Percentiles rank a stretch among this genome's conserved stretches.
Evolutionary conservation across 2,329 filamentous ascomycete genomes (phyloP).

Genomic region (Didymella pomorum): DNA sequence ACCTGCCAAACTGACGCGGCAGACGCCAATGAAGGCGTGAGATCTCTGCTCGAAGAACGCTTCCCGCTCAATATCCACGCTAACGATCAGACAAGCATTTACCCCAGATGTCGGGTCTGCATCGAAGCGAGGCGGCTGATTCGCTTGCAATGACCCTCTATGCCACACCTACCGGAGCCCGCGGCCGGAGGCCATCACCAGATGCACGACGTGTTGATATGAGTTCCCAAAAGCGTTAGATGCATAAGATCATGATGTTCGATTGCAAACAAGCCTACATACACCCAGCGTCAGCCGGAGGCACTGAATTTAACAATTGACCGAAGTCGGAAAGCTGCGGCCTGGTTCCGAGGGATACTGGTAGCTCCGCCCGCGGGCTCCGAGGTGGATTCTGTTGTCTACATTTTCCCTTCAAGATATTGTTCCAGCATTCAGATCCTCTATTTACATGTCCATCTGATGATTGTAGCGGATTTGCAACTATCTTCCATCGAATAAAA

Average conservation of each 20-base stretch:
- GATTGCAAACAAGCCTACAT: background rate
- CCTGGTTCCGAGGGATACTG: slow-evolving; percentile 2
- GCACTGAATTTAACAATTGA: background rate
- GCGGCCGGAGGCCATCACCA: background rate
- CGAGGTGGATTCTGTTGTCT: background rate
- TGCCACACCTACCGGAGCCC: background rate
- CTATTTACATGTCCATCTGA: background rate
- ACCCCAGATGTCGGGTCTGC: background rate
- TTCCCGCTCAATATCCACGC: background rate
- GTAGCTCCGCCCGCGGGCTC: slow-evolving; percentile 9
- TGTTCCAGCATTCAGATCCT: background rate
- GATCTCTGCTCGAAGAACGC: background rate
- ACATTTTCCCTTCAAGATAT: background rate
- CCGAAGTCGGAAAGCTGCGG: background rate
- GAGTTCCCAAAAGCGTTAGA: background rate
- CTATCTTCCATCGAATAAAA: background rate
- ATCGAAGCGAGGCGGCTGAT: slow-evolving; percentile 3
- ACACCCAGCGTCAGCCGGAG: background rate
- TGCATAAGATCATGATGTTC: background rate
- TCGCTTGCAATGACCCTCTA: background rate
- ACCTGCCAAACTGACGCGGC: background rate
- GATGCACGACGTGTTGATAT: slow-evolving; percentile 1
- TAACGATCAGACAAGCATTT: background rate
- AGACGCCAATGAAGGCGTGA: background rate
- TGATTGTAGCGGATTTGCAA: background rate